Evolutionary conservation across 805 yeast species (phyloP).

Genomic region (Saturnispora dispora): DNA sequence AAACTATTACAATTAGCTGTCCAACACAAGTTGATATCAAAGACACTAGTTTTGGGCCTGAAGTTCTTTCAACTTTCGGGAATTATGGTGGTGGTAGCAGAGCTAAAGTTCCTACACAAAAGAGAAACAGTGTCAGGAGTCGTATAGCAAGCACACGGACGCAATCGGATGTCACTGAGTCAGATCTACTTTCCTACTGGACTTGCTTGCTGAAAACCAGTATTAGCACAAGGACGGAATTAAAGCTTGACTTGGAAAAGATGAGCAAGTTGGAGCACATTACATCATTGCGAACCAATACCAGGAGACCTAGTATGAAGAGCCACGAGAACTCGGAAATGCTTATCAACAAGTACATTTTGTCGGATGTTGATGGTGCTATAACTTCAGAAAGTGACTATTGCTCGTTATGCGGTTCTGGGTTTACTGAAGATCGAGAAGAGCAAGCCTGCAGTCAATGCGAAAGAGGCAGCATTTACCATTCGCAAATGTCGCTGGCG

Average conservation of each 20-base stretch:
- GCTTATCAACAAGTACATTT: not conserved
- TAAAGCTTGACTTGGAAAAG: constrained; percentile 21
- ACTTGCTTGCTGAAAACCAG: constrained; percentile 20
- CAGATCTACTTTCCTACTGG: constrained; percentile 21
- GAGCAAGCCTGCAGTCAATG: not conserved
- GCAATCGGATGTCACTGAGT: constrained; percentile 1
- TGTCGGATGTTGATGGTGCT: not conserved
- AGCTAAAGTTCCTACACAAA: not conserved
- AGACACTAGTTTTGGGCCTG: constrained; percentile 7
- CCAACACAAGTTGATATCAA: constrained; percentile 9
- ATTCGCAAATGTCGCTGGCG: not conserved
- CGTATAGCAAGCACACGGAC: not conserved
- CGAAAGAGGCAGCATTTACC: not conserved
- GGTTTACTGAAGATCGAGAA: not conserved
- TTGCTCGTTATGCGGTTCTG: not conserved
- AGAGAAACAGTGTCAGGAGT: not conserved
- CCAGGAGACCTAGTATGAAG: not conserved
- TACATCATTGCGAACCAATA: constrained; percentile 5
- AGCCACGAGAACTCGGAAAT: not conserved
- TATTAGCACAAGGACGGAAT: constrained; percentile 21
- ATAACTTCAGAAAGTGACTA: not conserved
- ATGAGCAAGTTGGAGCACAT: constrained; percentile 8
- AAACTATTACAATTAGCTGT: not conserved
- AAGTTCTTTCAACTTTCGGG: constrained; percentile 1
- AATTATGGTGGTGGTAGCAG: constrained; percentile 1